These are phyloP conservation scores for Panicum miliaceum DNA, from an alignment of 176 grass and related monocot genomes.

Conservation along the genomic window DNA sequence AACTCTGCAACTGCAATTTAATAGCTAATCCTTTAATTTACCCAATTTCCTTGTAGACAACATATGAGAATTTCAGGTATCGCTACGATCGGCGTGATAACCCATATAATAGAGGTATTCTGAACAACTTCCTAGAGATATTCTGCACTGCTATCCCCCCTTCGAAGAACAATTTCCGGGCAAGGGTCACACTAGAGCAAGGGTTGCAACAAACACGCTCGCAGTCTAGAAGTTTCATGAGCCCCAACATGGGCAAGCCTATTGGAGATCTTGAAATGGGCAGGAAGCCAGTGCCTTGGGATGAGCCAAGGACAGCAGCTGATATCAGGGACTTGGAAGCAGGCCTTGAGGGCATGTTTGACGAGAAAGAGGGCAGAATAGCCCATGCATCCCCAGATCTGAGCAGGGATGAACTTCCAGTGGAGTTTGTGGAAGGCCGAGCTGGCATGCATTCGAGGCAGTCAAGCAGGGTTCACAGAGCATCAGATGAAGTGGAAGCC, in stretches of 20 bases:
- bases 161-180: conserved; percentile 91
- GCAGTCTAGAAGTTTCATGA: conserved; percentile 68
- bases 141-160: conserved; percentile 77
- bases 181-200: conserved; percentile 55
- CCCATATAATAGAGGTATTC: conserved; percentile 77
- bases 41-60: conserved; percentile 65
- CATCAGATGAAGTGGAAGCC: conserved; percentile 23
- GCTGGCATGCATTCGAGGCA: conserved; percentile 50
- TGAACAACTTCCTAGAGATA: conserved; percentile 77
- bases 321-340: conserved; percentile 70
- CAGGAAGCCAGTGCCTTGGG: conserved; percentile 79
- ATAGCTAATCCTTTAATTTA: conserved; percentile 19
- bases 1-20: conserved; percentile 13
- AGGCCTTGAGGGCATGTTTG: conserved; percentile 56
- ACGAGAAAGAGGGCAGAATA: conserved; percentile 69
- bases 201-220: conserved; percentile 55
- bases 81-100: conserved; percentile 79
- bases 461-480: conserved; percentile 56
- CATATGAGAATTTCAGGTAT: conserved; percentile 96
- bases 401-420: conserved; percentile 55
- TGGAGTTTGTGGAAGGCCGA: conserved; percentile 47
- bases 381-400: conserved; percentile 65
- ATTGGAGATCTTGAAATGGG: conserved; percentile 79
- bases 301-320: conserved; percentile 65
- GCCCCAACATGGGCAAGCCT: conserved; percentile 79